Conservation (phyloP, 257 asterid species). For the Striga asiatica region DNA sequence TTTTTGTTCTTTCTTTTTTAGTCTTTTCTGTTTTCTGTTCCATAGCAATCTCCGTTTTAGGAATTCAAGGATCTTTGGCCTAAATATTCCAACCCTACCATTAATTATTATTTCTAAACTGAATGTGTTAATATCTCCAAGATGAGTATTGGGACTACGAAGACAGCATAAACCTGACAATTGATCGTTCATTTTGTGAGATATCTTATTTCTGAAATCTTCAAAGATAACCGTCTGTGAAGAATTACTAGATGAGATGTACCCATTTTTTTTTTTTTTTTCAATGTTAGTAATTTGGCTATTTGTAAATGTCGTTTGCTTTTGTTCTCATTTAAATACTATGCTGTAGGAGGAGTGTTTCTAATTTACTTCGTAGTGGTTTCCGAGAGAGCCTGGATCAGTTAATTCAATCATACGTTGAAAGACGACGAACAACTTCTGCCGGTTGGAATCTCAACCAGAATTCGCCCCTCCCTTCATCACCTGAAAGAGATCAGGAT, state of each 20-base stretch:
- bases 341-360: constrained; percentile 84
- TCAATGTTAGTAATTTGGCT: not conserved
- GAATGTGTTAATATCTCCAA: no score
- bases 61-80: no score
- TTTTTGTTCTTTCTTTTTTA: no score
- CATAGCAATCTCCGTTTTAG: no score
- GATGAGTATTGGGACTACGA: no score
- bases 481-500: constrained; percentile 52
- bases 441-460: constrained; percentile 85
- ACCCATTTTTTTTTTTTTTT: not conserved
- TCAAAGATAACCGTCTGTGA: no score
- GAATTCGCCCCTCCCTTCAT: constrained; percentile 62
- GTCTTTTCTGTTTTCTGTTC: no score
- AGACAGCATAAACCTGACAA: no score
- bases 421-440: constrained; percentile 68
- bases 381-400: constrained; percentile 94
- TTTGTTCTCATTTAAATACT: constrained; percentile 8
- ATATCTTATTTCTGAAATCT: no score
- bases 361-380: constrained; percentile 90
- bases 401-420: constrained; percentile 79
- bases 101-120: no score
- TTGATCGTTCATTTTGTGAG: no score
- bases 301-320: not conserved
- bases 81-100: not conserved
- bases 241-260: no score